Evolutionary conservation across 1,284 basidiomycete species (phyloP).

Genomic region (Abortiporus biennis): DNA sequence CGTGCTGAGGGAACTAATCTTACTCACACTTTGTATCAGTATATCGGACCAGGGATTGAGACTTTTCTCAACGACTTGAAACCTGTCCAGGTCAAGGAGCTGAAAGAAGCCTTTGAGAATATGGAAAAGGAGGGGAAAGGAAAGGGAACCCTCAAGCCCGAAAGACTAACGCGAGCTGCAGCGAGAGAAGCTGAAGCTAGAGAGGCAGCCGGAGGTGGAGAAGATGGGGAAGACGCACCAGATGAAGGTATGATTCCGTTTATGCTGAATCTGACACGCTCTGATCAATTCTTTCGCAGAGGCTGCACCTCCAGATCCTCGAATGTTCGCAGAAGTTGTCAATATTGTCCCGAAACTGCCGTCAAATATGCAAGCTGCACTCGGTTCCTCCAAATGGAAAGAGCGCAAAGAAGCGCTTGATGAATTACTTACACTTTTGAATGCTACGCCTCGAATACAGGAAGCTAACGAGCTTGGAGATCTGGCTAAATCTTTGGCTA

Average conservation of each 20-base stretch:
- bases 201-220: slow-evolving; percentile 38
- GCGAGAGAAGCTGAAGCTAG: slow-evolving; percentile 65
- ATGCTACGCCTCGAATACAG: slow-evolving; percentile 71
- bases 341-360: slow-evolving; percentile 77
- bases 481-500: slow-evolving; percentile 71
- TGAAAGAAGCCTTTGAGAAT: slow-evolving; percentile 85
- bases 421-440: slow-evolving; percentile 72
- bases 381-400: slow-evolving; percentile 96
- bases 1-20: slow-evolving; percentile 87
- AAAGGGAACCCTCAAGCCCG: slow-evolving; percentile 75
- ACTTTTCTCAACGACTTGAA: slow-evolving; percentile 91
- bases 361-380: slow-evolving; percentile 61
- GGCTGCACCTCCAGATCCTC: slow-evolving; percentile 65
- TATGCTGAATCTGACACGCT: background rate
- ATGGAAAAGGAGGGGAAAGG: slow-evolving; percentile 83
- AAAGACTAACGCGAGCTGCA: slow-evolving; percentile 74
- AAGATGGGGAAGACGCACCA: slow-evolving; percentile 30
- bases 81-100: slow-evolving; percentile 96
- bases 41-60: slow-evolving; percentile 84
- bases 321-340: slow-evolving; percentile 79
- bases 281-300: slow-evolving; percentile 24
- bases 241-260: slow-evolving; percentile 24
- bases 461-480: slow-evolving; percentile 74
- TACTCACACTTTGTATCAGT: slow-evolving; percentile 78
- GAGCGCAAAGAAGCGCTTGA: slow-evolving; percentile 93